These are phyloP conservation scores for Chaetomiaceae sp. DNA, from an alignment of 2,329 filamentous ascomycete species.

Conservation along the genomic window DNA sequence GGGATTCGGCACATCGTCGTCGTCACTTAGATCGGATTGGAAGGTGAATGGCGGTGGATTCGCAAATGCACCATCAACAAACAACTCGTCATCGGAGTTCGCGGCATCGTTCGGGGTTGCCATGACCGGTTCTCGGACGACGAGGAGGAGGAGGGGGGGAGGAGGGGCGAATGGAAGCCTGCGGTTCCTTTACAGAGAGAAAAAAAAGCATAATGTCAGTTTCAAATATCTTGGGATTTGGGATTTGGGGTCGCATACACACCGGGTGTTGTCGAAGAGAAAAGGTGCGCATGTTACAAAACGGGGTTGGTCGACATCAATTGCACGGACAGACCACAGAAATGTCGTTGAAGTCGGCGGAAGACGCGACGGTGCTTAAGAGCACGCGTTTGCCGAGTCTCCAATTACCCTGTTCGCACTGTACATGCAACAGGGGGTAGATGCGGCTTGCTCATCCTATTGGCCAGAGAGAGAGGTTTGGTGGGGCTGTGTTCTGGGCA, in stretches of 20 bases:
- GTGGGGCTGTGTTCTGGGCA: too few relatives aligned
- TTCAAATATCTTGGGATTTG: neutral
- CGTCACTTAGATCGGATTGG: constrained; percentile 23
- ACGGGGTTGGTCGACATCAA: neutral
- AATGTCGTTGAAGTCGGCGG: neutral
- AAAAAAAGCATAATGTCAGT: neutral
- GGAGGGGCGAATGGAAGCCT: too few relatives aligned
- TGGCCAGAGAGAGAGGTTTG: too few relatives aligned
- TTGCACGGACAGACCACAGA: too few relatives aligned
- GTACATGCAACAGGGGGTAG: neutral
- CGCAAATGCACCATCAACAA: neutral
- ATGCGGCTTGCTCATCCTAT: too few relatives aligned
- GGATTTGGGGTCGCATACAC: neutral
- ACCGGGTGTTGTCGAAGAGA: neutral
- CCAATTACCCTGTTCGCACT: neutral
- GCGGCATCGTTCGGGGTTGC: constrained; percentile 5
- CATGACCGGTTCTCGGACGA: constrained; percentile 7
- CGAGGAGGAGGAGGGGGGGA: too few relatives aligned
- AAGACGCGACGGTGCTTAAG: constrained; percentile 8
- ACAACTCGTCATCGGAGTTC: constrained; percentile 21
- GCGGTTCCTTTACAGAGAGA: neutral
- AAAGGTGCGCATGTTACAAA: neutral
- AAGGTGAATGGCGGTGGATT: constrained; percentile 19
- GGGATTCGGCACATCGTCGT: constrained; percentile 16
- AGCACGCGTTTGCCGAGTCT: constrained; percentile 6